Conservation (phyloP, 192 early-diverging fungal genomes). For the Phlyctochytrium planicorne region DNA sequence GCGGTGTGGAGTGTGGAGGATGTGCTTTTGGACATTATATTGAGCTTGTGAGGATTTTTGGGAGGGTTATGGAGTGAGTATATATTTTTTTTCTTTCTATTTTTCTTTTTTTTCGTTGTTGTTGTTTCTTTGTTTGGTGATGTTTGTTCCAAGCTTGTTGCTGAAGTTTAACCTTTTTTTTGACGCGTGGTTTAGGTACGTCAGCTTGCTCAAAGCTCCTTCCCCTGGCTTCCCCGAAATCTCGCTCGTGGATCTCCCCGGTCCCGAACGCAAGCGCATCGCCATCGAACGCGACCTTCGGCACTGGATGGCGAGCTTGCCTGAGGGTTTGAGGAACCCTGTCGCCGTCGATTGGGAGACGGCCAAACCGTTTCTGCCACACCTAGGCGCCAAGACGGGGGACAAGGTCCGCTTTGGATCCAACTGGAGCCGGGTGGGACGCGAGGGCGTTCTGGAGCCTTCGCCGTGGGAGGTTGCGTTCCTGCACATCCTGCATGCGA, state of each 20-base stretch:
- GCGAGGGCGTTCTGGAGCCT: conserved; percentile 10
- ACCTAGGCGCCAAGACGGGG: too few relatives aligned
- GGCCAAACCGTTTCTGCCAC: not conserved
- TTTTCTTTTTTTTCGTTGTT: not conserved
- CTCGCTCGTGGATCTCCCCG: conserved; percentile 11
- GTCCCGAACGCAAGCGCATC: conserved; percentile 6
- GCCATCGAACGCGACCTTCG: conserved; percentile 18
- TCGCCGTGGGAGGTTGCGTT: conserved; percentile 28
- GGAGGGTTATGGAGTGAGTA: conserved; percentile 22
- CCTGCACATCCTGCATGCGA: conserved; percentile 26
- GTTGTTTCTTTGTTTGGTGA: not conserved
- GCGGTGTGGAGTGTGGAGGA: not conserved
- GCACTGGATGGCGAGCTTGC: conserved; percentile 21
- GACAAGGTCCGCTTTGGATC: too few relatives aligned
- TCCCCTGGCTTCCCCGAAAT: conserved; percentile 10
- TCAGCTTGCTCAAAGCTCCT: conserved; percentile 20
- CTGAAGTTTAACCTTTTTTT: too few relatives aligned
- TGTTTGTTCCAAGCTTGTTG: not conserved
- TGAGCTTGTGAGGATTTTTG: conserved; percentile 20
- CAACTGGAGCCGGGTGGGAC: conserved; percentile 26
- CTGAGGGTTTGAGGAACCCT: conserved; percentile 25
- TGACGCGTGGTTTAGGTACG: too few relatives aligned
- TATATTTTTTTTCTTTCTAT: not conserved
- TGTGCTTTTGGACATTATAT: conserved; percentile 21
- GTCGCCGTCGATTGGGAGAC: not conserved